Percentiles rank a stretch among this genome's conserved stretches.
phyloP scores from a whole-genome alignment of 495 filamentous ascomycete species.

The Lindgomyces ingoldianus region DNA sequence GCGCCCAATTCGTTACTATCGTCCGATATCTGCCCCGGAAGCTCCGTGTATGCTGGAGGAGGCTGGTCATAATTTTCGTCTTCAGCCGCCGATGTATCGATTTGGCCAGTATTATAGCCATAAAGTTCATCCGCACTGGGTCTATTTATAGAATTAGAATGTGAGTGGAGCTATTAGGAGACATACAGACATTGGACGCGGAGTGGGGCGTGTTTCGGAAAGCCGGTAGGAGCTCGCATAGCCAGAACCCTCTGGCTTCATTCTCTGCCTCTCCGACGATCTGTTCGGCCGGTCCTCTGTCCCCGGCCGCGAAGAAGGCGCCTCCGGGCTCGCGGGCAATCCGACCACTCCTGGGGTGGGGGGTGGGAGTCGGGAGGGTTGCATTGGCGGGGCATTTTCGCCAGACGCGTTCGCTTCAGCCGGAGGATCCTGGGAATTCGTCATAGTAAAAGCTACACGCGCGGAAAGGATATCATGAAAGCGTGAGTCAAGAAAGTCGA shows the following conservation, averaged over 20 bases:
- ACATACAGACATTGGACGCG: background rate
- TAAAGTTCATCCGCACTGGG: conserved; percentile 6
- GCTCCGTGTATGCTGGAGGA: conserved; percentile 55
- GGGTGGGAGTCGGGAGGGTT: background rate
- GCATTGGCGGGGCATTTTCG: conserved; percentile 18
- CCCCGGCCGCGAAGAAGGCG: too few relatives aligned
- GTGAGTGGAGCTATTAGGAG: too few relatives aligned
- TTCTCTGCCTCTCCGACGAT: conserved; percentile 2
- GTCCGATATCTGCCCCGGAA: conserved; percentile 52
- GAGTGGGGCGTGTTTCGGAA: background rate
- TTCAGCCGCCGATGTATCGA: conserved; percentile 3
- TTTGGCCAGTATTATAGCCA: conserved; percentile 1
- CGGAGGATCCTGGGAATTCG: background rate
- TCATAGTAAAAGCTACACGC: background rate
- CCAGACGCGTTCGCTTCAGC: background rate
- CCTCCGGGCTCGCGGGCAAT: too few relatives aligned
- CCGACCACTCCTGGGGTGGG: background rate
- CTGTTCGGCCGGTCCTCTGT: too few relatives aligned
- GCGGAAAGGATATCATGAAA: background rate
- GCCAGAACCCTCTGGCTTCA: conserved; percentile 27
- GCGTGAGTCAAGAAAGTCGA: too few relatives aligned
- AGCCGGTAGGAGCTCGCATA: conserved; percentile 33
- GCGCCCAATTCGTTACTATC: conserved; percentile 57
- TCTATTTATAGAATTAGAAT: too few relatives aligned
- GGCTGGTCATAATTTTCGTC: conserved; percentile 34